Conservation (phyloP, 768 basidiomycete genomes). For the Arthromyces matolae region DNA sequence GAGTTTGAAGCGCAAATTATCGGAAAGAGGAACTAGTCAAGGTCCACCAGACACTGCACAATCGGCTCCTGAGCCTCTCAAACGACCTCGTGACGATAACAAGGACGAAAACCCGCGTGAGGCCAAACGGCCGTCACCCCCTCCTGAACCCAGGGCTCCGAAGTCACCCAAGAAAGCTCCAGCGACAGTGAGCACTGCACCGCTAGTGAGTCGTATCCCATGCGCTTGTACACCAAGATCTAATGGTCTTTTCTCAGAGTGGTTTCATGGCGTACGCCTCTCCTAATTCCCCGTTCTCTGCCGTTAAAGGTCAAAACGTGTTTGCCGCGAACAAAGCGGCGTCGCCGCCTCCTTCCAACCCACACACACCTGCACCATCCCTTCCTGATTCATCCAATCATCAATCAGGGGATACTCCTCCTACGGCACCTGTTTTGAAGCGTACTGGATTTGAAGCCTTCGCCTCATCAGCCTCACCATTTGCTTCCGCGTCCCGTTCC, state of each 20-base stretch:
- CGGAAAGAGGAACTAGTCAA: slow-evolving; percentile 64
- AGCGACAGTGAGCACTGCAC: slow-evolving; percentile 27
- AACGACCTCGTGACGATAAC: slow-evolving; percentile 58
- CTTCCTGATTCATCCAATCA: slow-evolving; percentile 8
- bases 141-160: slow-evolving; percentile 48
- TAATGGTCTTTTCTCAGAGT: slow-evolving; percentile 35
- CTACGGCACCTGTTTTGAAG: slow-evolving; percentile 25
- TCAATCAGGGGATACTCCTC: slow-evolving; percentile 16
- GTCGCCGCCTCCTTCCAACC: slow-evolving; percentile 23
- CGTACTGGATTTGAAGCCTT: slow-evolving; percentile 35
- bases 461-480: slow-evolving; percentile 27
- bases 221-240: neutral
- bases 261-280: slow-evolving; percentile 84
- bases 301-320: slow-evolving; percentile 64
- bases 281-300: slow-evolving; percentile 66
- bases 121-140: slow-evolving; percentile 60
- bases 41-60: slow-evolving; percentile 40
- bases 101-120: slow-evolving; percentile 61
- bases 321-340: slow-evolving; percentile 40
- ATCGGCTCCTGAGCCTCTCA: slow-evolving; percentile 38
- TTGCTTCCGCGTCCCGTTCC: slow-evolving; percentile 32
- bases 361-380: slow-evolving; percentile 9
- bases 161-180: slow-evolving; percentile 16
- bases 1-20: slow-evolving; percentile 65
- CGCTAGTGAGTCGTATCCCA: slow-evolving; percentile 39